A percentile compares a stretch with the other conserved stretches of the same genome.
Conservation (phyloP, 176 grass and related monocot genomes). For the Avena sativa region DNA sequence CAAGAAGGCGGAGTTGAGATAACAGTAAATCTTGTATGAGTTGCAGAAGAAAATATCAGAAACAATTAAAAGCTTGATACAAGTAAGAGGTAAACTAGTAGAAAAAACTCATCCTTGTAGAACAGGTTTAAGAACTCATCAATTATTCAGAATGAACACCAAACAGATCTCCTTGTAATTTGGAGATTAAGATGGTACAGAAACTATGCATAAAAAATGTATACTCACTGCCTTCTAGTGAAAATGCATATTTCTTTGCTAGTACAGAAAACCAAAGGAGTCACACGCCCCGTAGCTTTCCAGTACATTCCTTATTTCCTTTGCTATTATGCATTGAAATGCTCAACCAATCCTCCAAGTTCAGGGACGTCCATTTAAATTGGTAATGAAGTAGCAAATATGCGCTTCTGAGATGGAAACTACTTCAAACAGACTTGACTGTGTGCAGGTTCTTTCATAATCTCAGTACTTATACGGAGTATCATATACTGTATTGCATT, state of each 20-base stretch:
- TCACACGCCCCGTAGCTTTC: neutral
- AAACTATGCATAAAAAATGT: too few species aligned
- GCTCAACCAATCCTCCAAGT: neutral
- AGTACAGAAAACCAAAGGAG: neutral
- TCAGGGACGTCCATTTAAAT: neutral
- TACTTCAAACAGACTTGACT: neutral
- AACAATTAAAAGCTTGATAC: neutral
- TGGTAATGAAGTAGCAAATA: neutral
- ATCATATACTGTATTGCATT: neutral
- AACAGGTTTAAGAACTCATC: neutral
- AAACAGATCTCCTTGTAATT: neutral
- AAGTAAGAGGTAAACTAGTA: neutral
- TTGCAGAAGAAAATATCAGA: conserved; percentile 21
- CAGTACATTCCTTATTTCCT: neutral
- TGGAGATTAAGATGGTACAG: neutral
- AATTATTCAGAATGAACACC: neutral
- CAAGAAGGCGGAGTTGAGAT: neutral
- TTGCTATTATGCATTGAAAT: neutral
- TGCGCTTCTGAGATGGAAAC: neutral
- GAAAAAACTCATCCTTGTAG: neutral
- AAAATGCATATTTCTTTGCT: neutral
- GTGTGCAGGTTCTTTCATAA: neutral
- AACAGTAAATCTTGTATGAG: conserved; percentile 12
- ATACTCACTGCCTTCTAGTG: neutral
- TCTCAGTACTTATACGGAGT: neutral